A percentile compares a stretch with the other conserved stretches of the same genome.
phyloP scores from a whole-genome alignment of 495 filamentous ascomycete genomes.

The Penicillium paradoxum region DNA sequence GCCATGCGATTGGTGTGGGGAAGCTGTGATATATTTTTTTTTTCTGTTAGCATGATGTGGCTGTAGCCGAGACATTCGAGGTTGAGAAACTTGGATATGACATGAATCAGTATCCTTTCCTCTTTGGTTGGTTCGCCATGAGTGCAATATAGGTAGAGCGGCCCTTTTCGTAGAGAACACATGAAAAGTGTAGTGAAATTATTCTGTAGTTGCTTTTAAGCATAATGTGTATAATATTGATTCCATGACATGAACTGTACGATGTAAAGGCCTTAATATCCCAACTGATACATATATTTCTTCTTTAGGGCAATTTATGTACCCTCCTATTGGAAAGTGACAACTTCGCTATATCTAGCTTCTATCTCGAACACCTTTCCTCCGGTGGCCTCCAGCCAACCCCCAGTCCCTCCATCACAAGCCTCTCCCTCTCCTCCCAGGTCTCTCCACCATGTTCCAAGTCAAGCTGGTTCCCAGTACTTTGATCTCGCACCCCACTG shows the following conservation, averaged over 20 bases:
- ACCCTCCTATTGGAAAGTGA: not conserved
- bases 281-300: too few species aligned
- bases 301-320: too few species aligned
- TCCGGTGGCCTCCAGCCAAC: slow-evolving; percentile 67
- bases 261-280: too few species aligned
- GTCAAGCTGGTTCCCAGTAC: slow-evolving; percentile 64
- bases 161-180: too few species aligned
- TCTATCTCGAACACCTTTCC: slow-evolving; percentile 71
- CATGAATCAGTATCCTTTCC: not conserved
- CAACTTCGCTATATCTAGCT: not conserved
- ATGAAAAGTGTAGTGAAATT: too few species aligned
- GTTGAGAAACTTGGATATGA: slow-evolving; percentile 14
- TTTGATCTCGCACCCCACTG: slow-evolving; percentile 70
- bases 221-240: too few species aligned
- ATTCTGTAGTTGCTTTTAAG: too few species aligned
- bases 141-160: too few species aligned
- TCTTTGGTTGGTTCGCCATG: too few species aligned
- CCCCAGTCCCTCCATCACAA: slow-evolving; percentile 74
- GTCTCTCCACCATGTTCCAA: slow-evolving; percentile 50
- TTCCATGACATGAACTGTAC: too few species aligned
- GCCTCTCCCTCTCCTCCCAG: slow-evolving; percentile 68
- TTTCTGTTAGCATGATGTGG: slow-evolving; percentile 14
- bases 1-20: slow-evolving; percentile 15
- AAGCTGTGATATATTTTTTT: slow-evolving; percentile 21
- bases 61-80: slow-evolving; percentile 12